Percentiles rank a stretch among this genome's conserved stretches.
phyloP scores from a whole-genome alignment of 352 stramenopile species.

The Globisporangium nagaii region DNA sequence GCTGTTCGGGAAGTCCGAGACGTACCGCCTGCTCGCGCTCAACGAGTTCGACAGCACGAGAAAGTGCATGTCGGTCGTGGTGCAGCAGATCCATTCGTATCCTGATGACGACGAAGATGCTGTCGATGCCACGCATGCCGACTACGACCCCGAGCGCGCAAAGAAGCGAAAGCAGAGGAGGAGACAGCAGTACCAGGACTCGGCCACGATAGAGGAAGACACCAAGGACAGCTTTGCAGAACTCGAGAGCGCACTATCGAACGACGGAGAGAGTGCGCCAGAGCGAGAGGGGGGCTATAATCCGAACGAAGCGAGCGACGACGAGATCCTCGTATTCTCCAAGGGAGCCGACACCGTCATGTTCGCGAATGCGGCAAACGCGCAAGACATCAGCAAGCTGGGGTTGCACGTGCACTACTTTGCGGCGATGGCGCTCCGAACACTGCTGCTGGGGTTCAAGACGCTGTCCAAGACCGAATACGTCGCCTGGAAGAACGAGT shows the following conservation, averaged over 20 bases:
- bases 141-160: background rate
- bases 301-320: slow-evolving; percentile 1
- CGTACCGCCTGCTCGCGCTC: slow-evolving; percentile 68
- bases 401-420: slow-evolving; percentile 85
- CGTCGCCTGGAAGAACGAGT: slow-evolving; percentile 65
- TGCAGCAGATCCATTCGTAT: slow-evolving; percentile 35
- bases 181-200: slow-evolving; percentile 1
- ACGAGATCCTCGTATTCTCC: slow-evolving; percentile 74
- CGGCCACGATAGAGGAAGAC: background rate
- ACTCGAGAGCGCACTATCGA: slow-evolving; percentile 19
- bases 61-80: slow-evolving; percentile 84
- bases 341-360: slow-evolving; percentile 90
- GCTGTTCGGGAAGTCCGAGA: slow-evolving; percentile 70
- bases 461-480: slow-evolving; percentile 60
- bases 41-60: slow-evolving; percentile 87
- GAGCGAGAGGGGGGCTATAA: slow-evolving; percentile 8
- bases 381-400: slow-evolving; percentile 71
- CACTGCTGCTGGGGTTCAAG: slow-evolving; percentile 77
- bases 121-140: background rate
- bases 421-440: slow-evolving; percentile 82
- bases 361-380: slow-evolving; percentile 70
- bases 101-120: slow-evolving; percentile 4
- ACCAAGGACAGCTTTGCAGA: slow-evolving; percentile 23
- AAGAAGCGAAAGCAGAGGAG: slow-evolving; percentile 4
- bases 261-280: slow-evolving; percentile 8